Evolutionary conservation across 2,329 filamentous ascomycete genomes (phyloP).

Genomic region (Lecanicillium sp.): DNA sequence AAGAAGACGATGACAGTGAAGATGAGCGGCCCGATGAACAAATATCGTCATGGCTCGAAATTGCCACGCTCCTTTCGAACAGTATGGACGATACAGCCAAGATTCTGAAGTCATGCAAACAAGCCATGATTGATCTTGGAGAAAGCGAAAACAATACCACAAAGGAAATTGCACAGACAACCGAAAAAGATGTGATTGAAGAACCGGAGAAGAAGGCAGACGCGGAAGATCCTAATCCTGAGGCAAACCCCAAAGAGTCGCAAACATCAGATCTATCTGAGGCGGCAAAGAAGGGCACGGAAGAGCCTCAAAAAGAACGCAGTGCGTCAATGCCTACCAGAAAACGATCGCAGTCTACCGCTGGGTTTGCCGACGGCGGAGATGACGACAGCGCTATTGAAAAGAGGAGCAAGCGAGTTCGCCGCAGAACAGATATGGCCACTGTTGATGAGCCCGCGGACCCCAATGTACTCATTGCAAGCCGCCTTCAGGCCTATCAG

Average conservation of each 20-base stretch:
- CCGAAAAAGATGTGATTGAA: constrained; percentile 1
- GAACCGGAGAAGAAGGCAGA: constrained; percentile 12
- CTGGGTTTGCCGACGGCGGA: constrained; percentile 45
- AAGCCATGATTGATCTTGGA: constrained; percentile 17
- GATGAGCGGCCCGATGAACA: neutral
- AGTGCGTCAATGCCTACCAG: constrained; percentile 36
- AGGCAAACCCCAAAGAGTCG: constrained; percentile 14
- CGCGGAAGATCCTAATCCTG: constrained; percentile 5
- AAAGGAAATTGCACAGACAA: constrained; percentile 1
- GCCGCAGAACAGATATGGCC: constrained; percentile 46
- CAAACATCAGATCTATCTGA: constrained; percentile 14
- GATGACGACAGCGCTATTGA: constrained; percentile 51
- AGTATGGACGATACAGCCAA: neutral
- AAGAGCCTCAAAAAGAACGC: constrained; percentile 23
- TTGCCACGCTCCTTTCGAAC: constrained; percentile 2
- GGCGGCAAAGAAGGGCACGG: constrained; percentile 18
- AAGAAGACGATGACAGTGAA: neutral
- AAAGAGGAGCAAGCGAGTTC: constrained; percentile 58
- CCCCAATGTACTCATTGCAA: constrained; percentile 41
- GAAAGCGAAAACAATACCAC: constrained; percentile 12
- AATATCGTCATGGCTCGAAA: constrained; percentile 4
- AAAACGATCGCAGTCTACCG: constrained; percentile 55
- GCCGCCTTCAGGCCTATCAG: constrained; percentile 48
- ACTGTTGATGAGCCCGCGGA: constrained; percentile 45
- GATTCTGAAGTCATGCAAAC: constrained; percentile 19